Conservation (phyloP, 805 yeast species). For the Sungouiella blattae region DNA sequence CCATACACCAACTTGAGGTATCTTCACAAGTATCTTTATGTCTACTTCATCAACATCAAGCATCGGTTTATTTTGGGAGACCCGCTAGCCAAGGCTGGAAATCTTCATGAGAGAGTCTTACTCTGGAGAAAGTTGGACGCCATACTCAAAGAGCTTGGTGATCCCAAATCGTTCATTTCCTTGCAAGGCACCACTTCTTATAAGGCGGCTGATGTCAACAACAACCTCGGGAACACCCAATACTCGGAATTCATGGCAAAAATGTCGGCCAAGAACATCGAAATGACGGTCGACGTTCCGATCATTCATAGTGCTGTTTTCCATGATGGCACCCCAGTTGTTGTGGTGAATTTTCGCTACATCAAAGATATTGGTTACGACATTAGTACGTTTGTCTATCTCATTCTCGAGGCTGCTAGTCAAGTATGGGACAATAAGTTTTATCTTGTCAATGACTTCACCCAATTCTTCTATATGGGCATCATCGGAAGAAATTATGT, state of each 20-base stretch:
- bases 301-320: conserved; percentile 63
- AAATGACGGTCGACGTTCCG: conserved; percentile 37
- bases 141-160: conserved; percentile 49
- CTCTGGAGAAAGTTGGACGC: conserved; percentile 43
- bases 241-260: conserved; percentile 73
- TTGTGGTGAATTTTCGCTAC: conserved; percentile 47
- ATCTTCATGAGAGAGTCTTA: conserved; percentile 20
- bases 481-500: conserved; percentile 28
- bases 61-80: conserved; percentile 23
- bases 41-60: conserved; percentile 30
- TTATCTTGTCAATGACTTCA: conserved; percentile 64
- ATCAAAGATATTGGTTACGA: conserved; percentile 35
- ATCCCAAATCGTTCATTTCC: conserved; percentile 54
- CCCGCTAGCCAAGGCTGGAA: conserved; percentile 13
- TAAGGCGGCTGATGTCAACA: conserved; percentile 37
- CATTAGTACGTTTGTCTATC: conserved; percentile 52
- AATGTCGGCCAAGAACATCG: conserved; percentile 53
- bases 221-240: conserved; percentile 46
- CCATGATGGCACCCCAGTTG: conserved; percentile 68
- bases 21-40: conserved; percentile 38
- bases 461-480: conserved; percentile 45
- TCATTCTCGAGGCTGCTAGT: conserved; percentile 60
- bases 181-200: conserved; percentile 55
- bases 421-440: conserved; percentile 71
- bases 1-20: conserved; percentile 39